These are phyloP conservation scores for Chaetoceros muelleri DNA, from an alignment of 108 stramenopile genomes.

Conservation along the genomic window DNA sequence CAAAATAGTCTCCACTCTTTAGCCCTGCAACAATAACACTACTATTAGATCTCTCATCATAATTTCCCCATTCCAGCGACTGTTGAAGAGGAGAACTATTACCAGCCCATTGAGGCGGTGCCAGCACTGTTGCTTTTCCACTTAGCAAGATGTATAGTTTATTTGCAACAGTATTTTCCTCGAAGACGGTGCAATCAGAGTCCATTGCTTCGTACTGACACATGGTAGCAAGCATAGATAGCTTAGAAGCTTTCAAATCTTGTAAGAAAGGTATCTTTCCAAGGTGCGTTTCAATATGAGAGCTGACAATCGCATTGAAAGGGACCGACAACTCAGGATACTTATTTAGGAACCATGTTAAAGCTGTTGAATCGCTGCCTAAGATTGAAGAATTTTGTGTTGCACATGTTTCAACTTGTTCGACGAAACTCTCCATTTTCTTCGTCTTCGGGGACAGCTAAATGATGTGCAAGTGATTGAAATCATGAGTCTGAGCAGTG, in stretches of 20 bases:
- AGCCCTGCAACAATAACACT: slow-evolving; percentile 24
- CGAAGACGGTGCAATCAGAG: slow-evolving; percentile 21
- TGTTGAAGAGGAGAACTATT: slow-evolving; percentile 18
- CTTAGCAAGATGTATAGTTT: slow-evolving; percentile 40
- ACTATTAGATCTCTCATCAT: slow-evolving; percentile 5
- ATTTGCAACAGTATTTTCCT: slow-evolving; percentile 31
- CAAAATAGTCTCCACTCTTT: slow-evolving; percentile 45
- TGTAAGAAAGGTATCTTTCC: slow-evolving; percentile 27
- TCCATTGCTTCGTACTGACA: slow-evolving; percentile 41
- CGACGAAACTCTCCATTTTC: slow-evolving; percentile 19
- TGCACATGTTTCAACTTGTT: slow-evolving; percentile 20
- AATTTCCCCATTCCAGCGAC: slow-evolving; percentile 23
- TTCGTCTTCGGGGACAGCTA: slow-evolving; percentile 6
- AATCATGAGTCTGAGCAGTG: too few species aligned
- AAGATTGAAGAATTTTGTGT: slow-evolving; percentile 13
- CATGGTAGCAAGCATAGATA: slow-evolving; percentile 34
- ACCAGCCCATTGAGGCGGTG: slow-evolving; percentile 18
- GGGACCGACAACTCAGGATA: slow-evolving; percentile 19
- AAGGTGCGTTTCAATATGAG: slow-evolving; percentile 27
- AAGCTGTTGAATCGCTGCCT: slow-evolving; percentile 13
- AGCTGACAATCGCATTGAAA: slow-evolving; percentile 15
- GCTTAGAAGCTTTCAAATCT: slow-evolving; percentile 21
- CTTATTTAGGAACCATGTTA: slow-evolving; percentile 18
- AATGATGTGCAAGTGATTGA: background rate
- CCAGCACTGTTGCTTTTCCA: slow-evolving; percentile 28